Evolutionary conservation across 1,139 yeast genomes (phyloP).

Genomic region (Oligophagozyma castellii): DNA sequence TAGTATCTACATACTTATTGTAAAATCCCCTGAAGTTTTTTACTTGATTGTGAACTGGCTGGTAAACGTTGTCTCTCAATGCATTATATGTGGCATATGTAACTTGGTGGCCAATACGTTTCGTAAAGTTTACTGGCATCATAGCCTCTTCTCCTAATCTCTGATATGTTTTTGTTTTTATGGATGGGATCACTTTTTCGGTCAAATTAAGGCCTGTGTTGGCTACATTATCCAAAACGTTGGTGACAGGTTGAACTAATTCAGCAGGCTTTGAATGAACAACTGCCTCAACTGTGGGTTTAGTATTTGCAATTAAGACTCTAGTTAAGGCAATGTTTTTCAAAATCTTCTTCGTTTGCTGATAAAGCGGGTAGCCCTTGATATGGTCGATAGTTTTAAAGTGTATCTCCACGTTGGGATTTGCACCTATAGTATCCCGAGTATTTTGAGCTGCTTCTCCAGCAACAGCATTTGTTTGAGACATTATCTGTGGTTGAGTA

Average conservation of each 20-base stretch:
- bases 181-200: conserved; percentile 24
- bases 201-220: conserved; percentile 22
- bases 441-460: too few relatives aligned
- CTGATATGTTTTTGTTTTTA: conserved; percentile 24
- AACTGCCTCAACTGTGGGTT: conserved; percentile 30
- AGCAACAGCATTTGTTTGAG: too few relatives aligned
- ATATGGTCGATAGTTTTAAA: conserved; percentile 25
- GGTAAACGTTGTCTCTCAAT: conserved; percentile 24
- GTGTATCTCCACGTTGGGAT: too few relatives aligned
- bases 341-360: conserved; percentile 28
- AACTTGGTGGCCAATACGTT: conserved; percentile 19
- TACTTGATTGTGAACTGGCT: conserved; percentile 33
- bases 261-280: conserved; percentile 21
- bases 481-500: too few relatives aligned
- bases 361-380: conserved; percentile 29
- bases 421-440: too few relatives aligned
- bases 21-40: conserved; percentile 31
- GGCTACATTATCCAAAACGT: conserved; percentile 25
- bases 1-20: conserved; percentile 35
- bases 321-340: conserved; percentile 28
- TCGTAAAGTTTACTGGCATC: conserved; percentile 20
- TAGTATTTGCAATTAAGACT: conserved; percentile 29
- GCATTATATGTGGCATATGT: conserved; percentile 16
- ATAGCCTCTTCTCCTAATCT: conserved; percentile 19
- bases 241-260: conserved; percentile 25